Conservation (phyloP, 345 rosid genomes). For the Brassica cretica region DNA sequence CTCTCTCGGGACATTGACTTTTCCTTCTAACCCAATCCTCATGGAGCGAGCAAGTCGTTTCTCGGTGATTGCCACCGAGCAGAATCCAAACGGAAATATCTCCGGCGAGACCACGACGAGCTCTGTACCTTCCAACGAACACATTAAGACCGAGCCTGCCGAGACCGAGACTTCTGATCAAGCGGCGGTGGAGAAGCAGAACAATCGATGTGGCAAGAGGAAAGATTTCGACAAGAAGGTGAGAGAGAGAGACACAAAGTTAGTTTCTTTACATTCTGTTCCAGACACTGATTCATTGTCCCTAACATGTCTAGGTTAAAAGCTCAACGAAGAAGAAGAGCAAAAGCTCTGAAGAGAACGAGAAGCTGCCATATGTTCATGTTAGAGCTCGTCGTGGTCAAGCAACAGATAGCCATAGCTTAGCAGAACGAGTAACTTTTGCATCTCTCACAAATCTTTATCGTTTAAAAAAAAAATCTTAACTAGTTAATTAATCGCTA, state of each 20-base stretch:
- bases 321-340: slow-evolving; percentile 65
- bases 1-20: slow-evolving; percentile 34
- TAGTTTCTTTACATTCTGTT: not conserved
- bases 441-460: not conserved
- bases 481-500: slow-evolving; percentile 25
- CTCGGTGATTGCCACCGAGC: slow-evolving; percentile 39
- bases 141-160: slow-evolving; percentile 45
- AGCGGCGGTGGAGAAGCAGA: slow-evolving; percentile 3
- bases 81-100: slow-evolving; percentile 22
- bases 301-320: slow-evolving; percentile 42
- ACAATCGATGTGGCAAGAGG: slow-evolving; percentile 46
- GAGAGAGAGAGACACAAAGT: not conserved
- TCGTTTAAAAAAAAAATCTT: not conserved
- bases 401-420: slow-evolving; percentile 82
- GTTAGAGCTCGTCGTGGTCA: slow-evolving; percentile 82
- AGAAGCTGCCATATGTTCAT: slow-evolving; percentile 71
- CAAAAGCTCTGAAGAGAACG: slow-evolving; percentile 53
- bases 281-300: not conserved
- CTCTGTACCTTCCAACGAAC: slow-evolving; percentile 38
- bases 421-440: slow-evolving; percentile 66
- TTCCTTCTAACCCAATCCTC: slow-evolving; percentile 39
- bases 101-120: slow-evolving; percentile 37
- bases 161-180: slow-evolving; percentile 21
- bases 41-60: slow-evolving; percentile 44
- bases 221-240: slow-evolving; percentile 64